Conservation (phyloP, 768 basidiomycete genomes). For the Strobilomyces dryophilus region DNA sequence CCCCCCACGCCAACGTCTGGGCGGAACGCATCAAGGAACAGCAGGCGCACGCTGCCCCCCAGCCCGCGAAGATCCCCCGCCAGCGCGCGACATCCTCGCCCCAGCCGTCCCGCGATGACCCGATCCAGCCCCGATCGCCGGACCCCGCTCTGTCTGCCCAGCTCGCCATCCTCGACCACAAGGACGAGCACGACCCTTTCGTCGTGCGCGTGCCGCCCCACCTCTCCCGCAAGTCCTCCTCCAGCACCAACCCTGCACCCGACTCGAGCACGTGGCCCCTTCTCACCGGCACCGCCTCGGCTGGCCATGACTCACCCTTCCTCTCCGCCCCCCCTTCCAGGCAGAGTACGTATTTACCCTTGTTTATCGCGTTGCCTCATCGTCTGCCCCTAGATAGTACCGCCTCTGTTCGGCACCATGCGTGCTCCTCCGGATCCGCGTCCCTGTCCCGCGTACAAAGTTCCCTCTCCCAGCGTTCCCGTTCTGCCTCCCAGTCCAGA, state of each 20-base stretch:
- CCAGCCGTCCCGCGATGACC: constrained; percentile 12
- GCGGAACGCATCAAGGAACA: constrained; percentile 39
- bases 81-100: constrained; percentile 10
- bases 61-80: constrained; percentile 12
- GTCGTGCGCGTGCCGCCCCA: constrained; percentile 38
- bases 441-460: constrained; percentile 37
- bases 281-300: constrained; percentile 32
- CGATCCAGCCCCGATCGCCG: constrained; percentile 19
- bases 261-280: constrained; percentile 20
- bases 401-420: constrained; percentile 28
- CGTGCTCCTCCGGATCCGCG: constrained; percentile 29
- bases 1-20: constrained; percentile 39
- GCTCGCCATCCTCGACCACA: constrained; percentile 23
- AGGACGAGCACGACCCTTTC: constrained; percentile 40
- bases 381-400: constrained; percentile 20
- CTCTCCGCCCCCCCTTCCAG: constrained; percentile 30
- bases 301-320: constrained; percentile 22
- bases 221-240: constrained; percentile 29
- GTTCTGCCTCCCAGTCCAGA: constrained; percentile 42
- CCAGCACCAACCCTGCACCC: constrained; percentile 18
- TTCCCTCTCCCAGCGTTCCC: constrained; percentile 25
- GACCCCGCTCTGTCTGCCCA: constrained; percentile 12
- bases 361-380: constrained; percentile 13
- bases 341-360: constrained; percentile 35
- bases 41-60: constrained; percentile 25